Conservation (phyloP, 73 alveolate genomes). For the Effrenium voratum region DNA sequence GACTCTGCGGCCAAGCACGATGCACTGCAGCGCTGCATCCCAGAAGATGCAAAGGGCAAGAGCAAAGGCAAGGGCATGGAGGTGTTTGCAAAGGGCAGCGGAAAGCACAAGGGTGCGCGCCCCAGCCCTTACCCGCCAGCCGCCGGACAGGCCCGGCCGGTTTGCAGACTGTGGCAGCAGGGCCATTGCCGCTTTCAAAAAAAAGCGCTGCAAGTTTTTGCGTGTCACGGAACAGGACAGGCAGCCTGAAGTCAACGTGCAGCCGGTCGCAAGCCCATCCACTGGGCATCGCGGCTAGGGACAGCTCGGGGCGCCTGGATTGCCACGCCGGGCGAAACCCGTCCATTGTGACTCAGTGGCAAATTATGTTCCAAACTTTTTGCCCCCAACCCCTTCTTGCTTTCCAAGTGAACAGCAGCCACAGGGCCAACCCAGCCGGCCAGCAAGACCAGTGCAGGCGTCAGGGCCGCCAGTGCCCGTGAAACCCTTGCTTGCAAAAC, state of each 20-base stretch:
- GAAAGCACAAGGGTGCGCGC: background rate
- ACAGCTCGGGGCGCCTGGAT: background rate
- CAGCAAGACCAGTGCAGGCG: too few species aligned
- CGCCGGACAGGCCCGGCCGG: background rate
- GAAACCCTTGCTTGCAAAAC: too few species aligned
- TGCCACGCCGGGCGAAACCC: background rate
- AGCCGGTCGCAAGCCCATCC: background rate
- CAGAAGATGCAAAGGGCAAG: background rate
- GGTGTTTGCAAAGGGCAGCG: background rate
- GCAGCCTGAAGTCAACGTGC: background rate
- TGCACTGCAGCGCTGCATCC: background rate
- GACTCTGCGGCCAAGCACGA: background rate
- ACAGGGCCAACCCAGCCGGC: too few species aligned
- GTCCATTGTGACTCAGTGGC: too few species aligned
- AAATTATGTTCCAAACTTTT: too few species aligned
- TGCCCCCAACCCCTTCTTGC: too few species aligned
- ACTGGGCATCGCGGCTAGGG: slow-evolving; percentile 11
- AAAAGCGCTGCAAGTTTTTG: background rate
- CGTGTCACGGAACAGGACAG: background rate
- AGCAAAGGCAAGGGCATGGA: background rate
- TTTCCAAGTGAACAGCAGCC: too few species aligned
- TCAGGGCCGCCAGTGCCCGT: too few species aligned
- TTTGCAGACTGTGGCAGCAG: background rate
- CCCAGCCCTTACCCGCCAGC: background rate
- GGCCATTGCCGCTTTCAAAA: background rate